Base-by-base conservation (phyloP, 176 grass and related monocot genomes). In the Carex parvula region DNA sequence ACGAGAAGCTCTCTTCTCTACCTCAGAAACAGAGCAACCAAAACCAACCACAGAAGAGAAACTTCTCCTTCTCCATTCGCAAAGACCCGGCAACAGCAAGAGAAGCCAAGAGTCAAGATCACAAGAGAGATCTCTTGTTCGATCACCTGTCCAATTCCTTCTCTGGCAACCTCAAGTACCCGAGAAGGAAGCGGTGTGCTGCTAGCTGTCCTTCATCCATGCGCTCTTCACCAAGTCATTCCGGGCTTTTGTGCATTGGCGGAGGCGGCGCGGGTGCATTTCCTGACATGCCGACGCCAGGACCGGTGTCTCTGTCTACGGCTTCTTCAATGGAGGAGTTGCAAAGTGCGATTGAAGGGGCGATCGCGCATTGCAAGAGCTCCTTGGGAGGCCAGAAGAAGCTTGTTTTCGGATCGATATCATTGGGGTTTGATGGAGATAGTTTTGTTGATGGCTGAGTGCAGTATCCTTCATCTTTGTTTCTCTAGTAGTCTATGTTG, bases 171-270 rank as follows among this genome's bases (percentile, higher is more conserved):
- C 92, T 95, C 79, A 84, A 82, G 86, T 91, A 89, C 86, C 91
- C 91, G n/a, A 87, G 85, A 2, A 92, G 87, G 80, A 95, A 94
- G 90, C 80, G 75, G 58, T 91, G 88, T 81, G 93, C 93, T 6
- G 93, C 93, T 20, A 99, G 96, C 87, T 99, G 96, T 77, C 96
- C 96, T 0, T 99, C 96, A 9, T 99, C 96, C 24, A 99, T 95
- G 96, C 86, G 91, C 15, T 99, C 96, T 1, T 99, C 93, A 10
- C 96, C 96, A 3, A 95, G 90, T 87, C 96, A 99, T 82, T 99
- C 96, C 0, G 96, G 96, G 2, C 64, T 99, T 62, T 87, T 99
- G 77, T 89, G 83, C 54, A 88, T 90, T 55, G 88, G 86, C 6
- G 89, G 88, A 0, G 88, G 80, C 0, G 92, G 90, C 3, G 66